Conservation (phyloP, 2,329 filamentous ascomycete species). For the Thermothelomyces thermophilus region DNA sequence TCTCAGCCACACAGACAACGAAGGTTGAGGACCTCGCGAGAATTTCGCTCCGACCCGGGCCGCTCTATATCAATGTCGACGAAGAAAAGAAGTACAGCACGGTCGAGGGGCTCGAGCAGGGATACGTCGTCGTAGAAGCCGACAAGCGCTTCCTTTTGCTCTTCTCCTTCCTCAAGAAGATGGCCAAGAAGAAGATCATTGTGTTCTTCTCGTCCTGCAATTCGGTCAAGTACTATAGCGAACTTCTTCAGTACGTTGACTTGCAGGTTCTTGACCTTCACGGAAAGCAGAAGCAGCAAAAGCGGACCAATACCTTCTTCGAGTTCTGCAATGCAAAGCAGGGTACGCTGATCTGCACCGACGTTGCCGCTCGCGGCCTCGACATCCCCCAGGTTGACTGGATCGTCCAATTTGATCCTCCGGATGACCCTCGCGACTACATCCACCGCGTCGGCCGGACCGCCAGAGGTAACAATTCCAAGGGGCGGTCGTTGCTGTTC, state of each 20-base stretch:
- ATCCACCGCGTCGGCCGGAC: slow-evolving; percentile 96
- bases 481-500: slow-evolving; percentile 87
- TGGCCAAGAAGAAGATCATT: slow-evolving; percentile 94
- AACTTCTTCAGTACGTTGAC: slow-evolving; percentile 96
- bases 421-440: slow-evolving; percentile 84
- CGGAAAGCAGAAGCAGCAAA: slow-evolving; percentile 97
- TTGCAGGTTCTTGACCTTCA: slow-evolving; percentile 63
- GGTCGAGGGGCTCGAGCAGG: slow-evolving; percentile 89
- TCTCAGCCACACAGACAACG: slow-evolving; percentile 95
- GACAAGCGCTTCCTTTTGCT: slow-evolving; percentile 91
- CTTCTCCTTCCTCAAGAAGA: slow-evolving; percentile 88
- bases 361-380: slow-evolving; percentile 88
- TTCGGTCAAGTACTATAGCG: slow-evolving; percentile 91
- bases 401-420: slow-evolving; percentile 93
- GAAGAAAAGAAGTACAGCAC: slow-evolving; percentile 84
- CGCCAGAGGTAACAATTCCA: slow-evolving; percentile 73
- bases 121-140: slow-evolving; percentile 87
- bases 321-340: slow-evolving; percentile 74
- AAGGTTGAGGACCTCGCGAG: slow-evolving; percentile 96
- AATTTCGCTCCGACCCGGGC: slow-evolving; percentile 84
- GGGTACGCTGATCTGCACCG: slow-evolving; percentile 89
- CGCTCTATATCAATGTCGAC: slow-evolving; percentile 96
- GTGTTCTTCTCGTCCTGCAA: slow-evolving; percentile 93
- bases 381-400: slow-evolving; percentile 95
- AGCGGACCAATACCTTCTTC: slow-evolving; percentile 98